Conservation (phyloP, 1,139 yeast species). For the Suhomyces ambrosiae region DNA sequence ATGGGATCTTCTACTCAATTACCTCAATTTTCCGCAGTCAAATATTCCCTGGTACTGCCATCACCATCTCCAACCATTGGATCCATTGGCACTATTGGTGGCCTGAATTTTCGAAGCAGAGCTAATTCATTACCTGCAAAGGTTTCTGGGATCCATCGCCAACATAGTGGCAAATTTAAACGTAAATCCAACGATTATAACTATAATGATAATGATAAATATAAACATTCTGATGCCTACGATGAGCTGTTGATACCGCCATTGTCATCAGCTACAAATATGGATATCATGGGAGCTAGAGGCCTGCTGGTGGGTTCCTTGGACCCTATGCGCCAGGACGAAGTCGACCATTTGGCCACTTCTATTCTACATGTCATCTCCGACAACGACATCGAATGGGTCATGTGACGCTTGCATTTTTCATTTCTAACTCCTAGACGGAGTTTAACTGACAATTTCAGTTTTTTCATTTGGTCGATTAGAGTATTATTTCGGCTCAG, state of each 20-base stretch:
- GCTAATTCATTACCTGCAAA: constrained; percentile 7
- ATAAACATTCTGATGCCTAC: constrained; percentile 1
- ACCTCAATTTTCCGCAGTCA: constrained; percentile 2
- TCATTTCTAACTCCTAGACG: constrained; percentile 4
- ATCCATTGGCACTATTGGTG: no score
- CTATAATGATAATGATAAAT: background rate
- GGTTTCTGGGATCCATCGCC: constrained; percentile 1
- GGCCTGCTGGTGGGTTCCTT: no score
- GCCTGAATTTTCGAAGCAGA: constrained; percentile 2
- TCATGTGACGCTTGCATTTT: constrained; percentile 13
- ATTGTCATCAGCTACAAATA: constrained; percentile 9
- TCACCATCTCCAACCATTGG: no score
- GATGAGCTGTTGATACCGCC: constrained; percentile 13
- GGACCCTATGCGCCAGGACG: constrained; percentile 9
- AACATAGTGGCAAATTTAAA: background rate
- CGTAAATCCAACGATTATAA: background rate
- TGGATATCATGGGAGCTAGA: no score
- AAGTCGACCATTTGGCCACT: constrained; percentile 22
- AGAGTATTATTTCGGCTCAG: no score
- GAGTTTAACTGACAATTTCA: background rate
- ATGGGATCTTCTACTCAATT: background rate
- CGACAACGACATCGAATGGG: constrained; percentile 23
- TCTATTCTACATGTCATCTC: constrained; percentile 22
- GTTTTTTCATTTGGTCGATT: background rate
- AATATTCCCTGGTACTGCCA: background rate